A percentile compares a stretch with the other conserved stretches of the same genome.
Conservation (phyloP, 371 early-diverging fungal species). For the Rhizopus stolonifer region DNA sequence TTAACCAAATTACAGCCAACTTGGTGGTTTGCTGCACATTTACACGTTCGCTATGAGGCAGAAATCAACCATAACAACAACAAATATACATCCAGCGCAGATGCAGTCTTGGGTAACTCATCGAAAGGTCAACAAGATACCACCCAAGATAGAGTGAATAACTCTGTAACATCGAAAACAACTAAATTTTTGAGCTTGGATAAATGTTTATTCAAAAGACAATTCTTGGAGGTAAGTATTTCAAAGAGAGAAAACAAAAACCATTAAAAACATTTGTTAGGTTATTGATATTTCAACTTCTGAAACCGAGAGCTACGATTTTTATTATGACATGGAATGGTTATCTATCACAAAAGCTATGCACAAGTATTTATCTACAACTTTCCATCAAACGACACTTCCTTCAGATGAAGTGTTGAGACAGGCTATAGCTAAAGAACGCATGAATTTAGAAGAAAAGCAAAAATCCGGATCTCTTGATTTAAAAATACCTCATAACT, state of each 20-base stretch:
- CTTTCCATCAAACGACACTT: constrained; percentile 34
- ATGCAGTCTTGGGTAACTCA: constrained; percentile 1
- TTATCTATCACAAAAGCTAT: constrained; percentile 73
- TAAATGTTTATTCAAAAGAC: constrained; percentile 62
- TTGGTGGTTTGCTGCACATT: constrained; percentile 92
- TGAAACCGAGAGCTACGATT: constrained; percentile 23
- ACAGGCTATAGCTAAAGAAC: constrained; percentile 27
- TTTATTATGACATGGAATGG: constrained; percentile 85
- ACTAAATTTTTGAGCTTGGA: constrained; percentile 69
- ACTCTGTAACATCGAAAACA: constrained; percentile 9
- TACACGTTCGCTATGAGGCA: constrained; percentile 91
- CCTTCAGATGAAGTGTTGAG: constrained; percentile 47
- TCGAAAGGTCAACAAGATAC: background rate
- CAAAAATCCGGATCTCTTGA: constrained; percentile 37
- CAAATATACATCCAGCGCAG: constrained; percentile 6
- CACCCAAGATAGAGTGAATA: background rate
- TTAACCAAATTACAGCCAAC: constrained; percentile 72
- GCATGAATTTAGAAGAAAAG: constrained; percentile 19
- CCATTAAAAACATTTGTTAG: constrained; percentile 19
- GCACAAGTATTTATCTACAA: constrained; percentile 48
- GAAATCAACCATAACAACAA: constrained; percentile 53
- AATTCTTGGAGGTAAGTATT: constrained; percentile 61
- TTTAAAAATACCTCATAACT: constrained; percentile 65
- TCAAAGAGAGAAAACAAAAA: background rate
- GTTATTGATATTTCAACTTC: constrained; percentile 62